phyloP scores from a whole-genome alignment of 805 yeast genomes.

The Starmerella bombi region DNA sequence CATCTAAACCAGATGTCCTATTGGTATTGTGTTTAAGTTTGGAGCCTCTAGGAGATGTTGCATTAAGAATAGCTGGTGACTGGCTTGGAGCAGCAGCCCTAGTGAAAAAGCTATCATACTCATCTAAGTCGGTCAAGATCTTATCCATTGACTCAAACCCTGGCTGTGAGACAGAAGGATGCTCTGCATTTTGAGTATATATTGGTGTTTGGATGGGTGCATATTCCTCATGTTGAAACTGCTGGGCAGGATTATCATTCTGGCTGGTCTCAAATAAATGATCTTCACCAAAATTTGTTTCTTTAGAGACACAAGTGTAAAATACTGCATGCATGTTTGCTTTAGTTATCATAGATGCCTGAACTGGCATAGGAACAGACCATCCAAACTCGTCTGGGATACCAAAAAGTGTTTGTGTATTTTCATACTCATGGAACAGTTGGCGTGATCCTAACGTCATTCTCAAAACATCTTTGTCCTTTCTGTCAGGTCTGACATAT shows the following conservation, averaged over 20 bases:
- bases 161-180: constrained; percentile 4
- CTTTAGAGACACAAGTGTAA: constrained; percentile 52
- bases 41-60: not conserved
- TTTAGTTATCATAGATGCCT: constrained; percentile 75
- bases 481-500: constrained; percentile 73
- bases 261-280: not conserved
- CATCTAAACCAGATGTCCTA: no score
- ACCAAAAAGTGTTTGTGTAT: constrained; percentile 81
- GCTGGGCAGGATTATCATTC: constrained; percentile 1
- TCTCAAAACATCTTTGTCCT: constrained; percentile 82
- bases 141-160: constrained; percentile 22
- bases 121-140: constrained; percentile 22
- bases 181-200: constrained; percentile 4
- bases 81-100: constrained; percentile 14
- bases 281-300: not conserved
- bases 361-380: constrained; percentile 93
- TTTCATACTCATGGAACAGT: constrained; percentile 66
- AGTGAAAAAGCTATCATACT: constrained; percentile 23
- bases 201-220: constrained; percentile 2
- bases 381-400: constrained; percentile 93
- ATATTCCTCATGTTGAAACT: constrained; percentile 24
- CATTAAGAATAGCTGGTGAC: not conserved
- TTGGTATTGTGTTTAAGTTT: no score
- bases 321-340: constrained; percentile 93
- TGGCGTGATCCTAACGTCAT: constrained; percentile 80